phyloP scores from a whole-genome alignment of 2,329 filamentous ascomycete species.

The Paecilomyces niveus region DNA sequence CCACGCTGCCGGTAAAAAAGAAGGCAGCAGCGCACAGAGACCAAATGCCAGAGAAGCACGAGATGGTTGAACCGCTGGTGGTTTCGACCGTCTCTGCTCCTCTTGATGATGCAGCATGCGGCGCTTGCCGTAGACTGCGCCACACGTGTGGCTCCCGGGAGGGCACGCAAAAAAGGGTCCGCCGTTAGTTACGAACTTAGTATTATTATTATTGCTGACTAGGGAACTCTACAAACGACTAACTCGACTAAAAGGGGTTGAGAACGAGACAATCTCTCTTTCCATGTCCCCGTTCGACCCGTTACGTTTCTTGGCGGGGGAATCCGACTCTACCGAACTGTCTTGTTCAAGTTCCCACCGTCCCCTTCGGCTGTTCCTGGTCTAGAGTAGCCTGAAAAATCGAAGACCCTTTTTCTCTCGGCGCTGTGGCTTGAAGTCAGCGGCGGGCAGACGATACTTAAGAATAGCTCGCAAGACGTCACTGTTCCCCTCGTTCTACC shows the following conservation, averaged over 20 bases:
- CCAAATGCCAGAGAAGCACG: neutral
- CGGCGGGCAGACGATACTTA: neutral
- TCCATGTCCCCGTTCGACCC: neutral
- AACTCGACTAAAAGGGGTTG: neutral
- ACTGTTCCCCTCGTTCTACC: neutral
- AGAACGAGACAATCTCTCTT: neutral
- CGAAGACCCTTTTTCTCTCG: neutral
- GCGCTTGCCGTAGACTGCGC: constrained; percentile 14
- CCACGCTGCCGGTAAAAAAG: neutral
- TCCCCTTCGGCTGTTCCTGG: neutral
- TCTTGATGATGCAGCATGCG: constrained; percentile 2
- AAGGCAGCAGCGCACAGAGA: neutral
- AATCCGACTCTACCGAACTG: neutral
- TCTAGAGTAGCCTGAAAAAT: neutral
- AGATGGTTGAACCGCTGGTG: neutral
- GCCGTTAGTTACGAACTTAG: neutral
- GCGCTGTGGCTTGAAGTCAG: no score
- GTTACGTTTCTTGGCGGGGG: neutral
- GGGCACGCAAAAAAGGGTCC: neutral
- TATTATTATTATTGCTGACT: no score
- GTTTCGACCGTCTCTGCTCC: neutral
- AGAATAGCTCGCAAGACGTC: neutral
- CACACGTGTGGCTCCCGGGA: constrained; percentile 14
- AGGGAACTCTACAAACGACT: neutral
- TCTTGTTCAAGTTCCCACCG: neutral